phyloP scores from a whole-genome alignment of 179 eudicot genomes.

The Beta lomatogona region DNA sequence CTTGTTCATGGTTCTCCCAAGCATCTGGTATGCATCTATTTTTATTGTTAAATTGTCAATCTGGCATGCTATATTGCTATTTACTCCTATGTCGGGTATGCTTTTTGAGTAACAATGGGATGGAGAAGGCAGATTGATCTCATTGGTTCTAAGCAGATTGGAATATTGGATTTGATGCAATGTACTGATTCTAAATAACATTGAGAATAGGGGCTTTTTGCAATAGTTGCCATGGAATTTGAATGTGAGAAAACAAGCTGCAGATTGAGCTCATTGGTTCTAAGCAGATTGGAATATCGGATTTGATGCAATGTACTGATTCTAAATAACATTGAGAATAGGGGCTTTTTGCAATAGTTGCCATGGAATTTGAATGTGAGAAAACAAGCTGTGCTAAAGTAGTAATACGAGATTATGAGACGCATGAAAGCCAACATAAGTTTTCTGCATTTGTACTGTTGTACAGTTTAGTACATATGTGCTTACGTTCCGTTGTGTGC shows the following conservation, averaged over 20 bases:
- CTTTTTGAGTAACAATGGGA: background rate
- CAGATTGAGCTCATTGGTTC: background rate
- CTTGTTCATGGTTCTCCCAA: constrained; percentile 35
- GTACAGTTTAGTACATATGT: background rate
- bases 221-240: background rate
- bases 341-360: background rate
- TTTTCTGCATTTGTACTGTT: background rate
- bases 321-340: background rate
- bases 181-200: background rate
- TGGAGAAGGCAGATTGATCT: background rate
- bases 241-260: background rate
- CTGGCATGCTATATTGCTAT: constrained; percentile 21
- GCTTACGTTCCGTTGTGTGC: too few species aligned
- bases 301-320: background rate
- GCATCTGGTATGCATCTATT: constrained; percentile 23
- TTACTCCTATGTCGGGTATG: constrained; percentile 2
- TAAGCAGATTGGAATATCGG: background rate
- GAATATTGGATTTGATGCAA: background rate
- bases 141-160: background rate
- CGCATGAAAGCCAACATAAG: background rate
- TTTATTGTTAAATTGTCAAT: too few species aligned
- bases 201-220: background rate
- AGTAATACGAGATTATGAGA: background rate
- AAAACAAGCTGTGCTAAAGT: background rate
- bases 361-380: background rate